These are phyloP conservation scores for Clonostachys chloroleuca DNA, from an alignment of 2,329 filamentous ascomycete genomes.

Conservation along the genomic window DNA sequence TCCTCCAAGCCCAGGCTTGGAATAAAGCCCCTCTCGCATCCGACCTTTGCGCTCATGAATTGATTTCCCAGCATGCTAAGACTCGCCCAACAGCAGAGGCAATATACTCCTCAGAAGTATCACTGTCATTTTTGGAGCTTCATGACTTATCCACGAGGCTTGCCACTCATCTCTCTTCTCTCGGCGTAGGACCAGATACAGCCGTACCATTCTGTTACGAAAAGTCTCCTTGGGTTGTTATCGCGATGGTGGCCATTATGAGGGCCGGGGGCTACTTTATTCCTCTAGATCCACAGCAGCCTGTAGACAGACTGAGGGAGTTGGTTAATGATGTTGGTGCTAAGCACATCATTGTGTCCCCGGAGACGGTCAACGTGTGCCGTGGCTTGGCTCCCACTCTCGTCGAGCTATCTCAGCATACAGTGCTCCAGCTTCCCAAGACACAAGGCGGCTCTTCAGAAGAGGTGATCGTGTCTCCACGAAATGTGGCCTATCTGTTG, in stretches of 20 bases:
- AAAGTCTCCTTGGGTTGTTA: neutral
- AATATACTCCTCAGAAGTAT: neutral
- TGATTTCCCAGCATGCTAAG: neutral
- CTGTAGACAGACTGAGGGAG: neutral
- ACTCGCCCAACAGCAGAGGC: neutral
- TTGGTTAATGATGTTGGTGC: conserved; percentile 1
- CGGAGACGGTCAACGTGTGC: neutral
- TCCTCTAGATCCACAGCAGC: conserved; percentile 5
- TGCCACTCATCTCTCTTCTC: neutral
- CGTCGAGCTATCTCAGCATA: neutral
- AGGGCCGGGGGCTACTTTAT: conserved; percentile 8
- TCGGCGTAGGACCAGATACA: conserved; percentile 12
- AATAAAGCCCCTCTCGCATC: neutral
- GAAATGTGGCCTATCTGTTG: conserved; percentile 6
- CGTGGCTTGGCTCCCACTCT: neutral
- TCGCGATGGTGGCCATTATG: conserved; percentile 5
- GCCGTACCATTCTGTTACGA: conserved; percentile 2
- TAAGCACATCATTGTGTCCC: conserved; percentile 4
- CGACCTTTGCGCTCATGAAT: neutral
- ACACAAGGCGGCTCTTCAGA: neutral
- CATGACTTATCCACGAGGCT: neutral
- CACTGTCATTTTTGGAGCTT: neutral
- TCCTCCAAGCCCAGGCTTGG: neutral
- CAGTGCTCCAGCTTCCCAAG: neutral
- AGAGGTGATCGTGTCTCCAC: neutral